Evolutionary conservation across 495 filamentous ascomycete species (phyloP), one percentile per base, ranked within the genome.

Genomic region (Aspergillus ostianus): DNA sequence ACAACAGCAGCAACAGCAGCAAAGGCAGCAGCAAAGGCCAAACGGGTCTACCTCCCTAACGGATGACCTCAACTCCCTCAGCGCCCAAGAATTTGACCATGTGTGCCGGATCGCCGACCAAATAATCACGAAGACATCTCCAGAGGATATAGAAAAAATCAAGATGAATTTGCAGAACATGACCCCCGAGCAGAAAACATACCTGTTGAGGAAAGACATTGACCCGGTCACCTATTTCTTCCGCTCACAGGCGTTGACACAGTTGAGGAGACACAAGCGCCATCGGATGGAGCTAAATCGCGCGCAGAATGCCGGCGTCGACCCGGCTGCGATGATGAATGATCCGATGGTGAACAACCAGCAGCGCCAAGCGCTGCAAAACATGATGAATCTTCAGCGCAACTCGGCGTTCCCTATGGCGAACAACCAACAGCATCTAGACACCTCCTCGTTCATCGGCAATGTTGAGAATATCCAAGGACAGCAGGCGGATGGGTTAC

Each of bases 401-500:
- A 76, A 78, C 58, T 67, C 71, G 9, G 64, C 67, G 6, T 75
- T 77, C 49, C 54, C 74, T 4, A 71, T 72, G 27, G 73, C 64
- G 19, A 64, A 54, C 20, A 64, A 54, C 18, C 70, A 73, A 27
- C 80, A 78, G 60, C 64, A 66, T 4, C 64, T 83, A 49, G 81
- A 85, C 20, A 68, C 78, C 8, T 74, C 74, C 17, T 64, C 73
- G 1, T 82, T 84, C 63, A 71, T 82, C 10, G 79, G 80, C 5
- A 81, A 76, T 57, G 70, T 84, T 57, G 78, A 81, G 55, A 82
- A 82, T 47, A 76, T 87, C 12, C 72, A 84, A 54, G 83, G 80
- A 23, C 85, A 87, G 64, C 86, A 87, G 69, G 82, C 81, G 27
- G 83, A 85, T 63, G 86, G 82, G 15, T 64, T 84, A 53, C 83